Conservation (phyloP, 306 rosid species). For the Adenanthera pavonina region DNA sequence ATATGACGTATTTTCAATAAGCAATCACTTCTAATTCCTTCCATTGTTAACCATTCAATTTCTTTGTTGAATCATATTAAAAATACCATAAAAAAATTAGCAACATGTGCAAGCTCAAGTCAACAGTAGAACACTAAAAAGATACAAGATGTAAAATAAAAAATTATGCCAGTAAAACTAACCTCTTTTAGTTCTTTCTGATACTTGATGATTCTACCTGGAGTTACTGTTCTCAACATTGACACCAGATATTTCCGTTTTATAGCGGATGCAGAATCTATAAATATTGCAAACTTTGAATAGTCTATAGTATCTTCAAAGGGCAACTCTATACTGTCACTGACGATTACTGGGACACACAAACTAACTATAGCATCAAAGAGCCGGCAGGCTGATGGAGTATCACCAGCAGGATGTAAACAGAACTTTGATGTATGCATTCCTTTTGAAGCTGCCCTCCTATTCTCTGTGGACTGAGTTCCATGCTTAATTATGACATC, state of each 20-base stretch:
- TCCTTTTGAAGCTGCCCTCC: slow-evolving; percentile 90
- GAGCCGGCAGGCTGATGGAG: slow-evolving; percentile 95
- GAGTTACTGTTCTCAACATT: slow-evolving; percentile 58
- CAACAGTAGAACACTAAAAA: slow-evolving; percentile 7
- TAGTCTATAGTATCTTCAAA: slow-evolving; percentile 92
- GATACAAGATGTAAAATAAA: not conserved
- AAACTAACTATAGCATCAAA: slow-evolving; percentile 93
- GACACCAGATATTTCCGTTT: slow-evolving; percentile 69
- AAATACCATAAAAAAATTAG: not conserved
- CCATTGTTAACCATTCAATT: not conserved
- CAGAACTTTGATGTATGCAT: slow-evolving; percentile 95
- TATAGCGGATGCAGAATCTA: slow-evolving; percentile 68
- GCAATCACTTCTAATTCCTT: not conserved
- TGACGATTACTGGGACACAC: slow-evolving; percentile 86
- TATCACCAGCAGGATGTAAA: slow-evolving; percentile 96
- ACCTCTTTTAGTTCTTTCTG: slow-evolving; percentile 87
- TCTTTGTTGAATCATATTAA: not conserved
- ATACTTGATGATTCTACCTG: slow-evolving; percentile 68
- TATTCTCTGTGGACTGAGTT: slow-evolving; percentile 84
- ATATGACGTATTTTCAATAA: not conserved
- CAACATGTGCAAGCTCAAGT: slow-evolving; percentile 29
- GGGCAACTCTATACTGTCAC: slow-evolving; percentile 86
- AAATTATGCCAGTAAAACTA: slow-evolving; percentile 42
- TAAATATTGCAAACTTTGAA: slow-evolving; percentile 79
- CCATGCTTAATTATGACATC: slow-evolving; percentile 85